Conservation (phyloP, 768 basidiomycete genomes). For the Tephrocybe sp. region DNA sequence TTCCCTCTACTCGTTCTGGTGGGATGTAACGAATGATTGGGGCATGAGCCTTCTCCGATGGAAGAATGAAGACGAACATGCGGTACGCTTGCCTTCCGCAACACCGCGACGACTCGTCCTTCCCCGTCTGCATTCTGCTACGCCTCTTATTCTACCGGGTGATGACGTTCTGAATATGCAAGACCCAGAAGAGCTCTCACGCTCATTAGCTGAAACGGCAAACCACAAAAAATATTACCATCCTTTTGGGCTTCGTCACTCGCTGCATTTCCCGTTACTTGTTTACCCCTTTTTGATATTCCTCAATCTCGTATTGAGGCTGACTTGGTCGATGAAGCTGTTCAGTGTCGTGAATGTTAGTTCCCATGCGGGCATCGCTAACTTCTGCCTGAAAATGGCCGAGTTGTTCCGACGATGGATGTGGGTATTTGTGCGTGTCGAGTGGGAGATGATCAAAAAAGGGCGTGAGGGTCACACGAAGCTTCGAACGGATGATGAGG, state of each 20-base stretch:
- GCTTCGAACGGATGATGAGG: slow-evolving; percentile 30
- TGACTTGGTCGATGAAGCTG: slow-evolving; percentile 93
- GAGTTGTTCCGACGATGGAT: slow-evolving; percentile 92
- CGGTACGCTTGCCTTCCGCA: slow-evolving; percentile 33
- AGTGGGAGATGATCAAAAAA: slow-evolving; percentile 89
- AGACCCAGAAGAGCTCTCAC: slow-evolving; percentile 3
- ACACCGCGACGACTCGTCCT: slow-evolving; percentile 45
- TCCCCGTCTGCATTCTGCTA: slow-evolving; percentile 42
- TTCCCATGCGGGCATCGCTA: slow-evolving; percentile 73
- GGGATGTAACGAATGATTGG: slow-evolving; percentile 99
- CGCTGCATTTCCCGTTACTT: slow-evolving; percentile 75
- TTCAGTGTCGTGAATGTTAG: slow-evolving; percentile 80
- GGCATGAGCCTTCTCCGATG: slow-evolving; percentile 73
- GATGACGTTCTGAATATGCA: slow-evolving; percentile 10
- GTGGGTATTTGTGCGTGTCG: slow-evolving; percentile 96
- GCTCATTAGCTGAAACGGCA: slow-evolving; percentile 3
- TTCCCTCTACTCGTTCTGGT: slow-evolving; percentile 96
- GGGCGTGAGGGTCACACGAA: slow-evolving; percentile 28
- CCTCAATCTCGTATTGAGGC: slow-evolving; percentile 82
- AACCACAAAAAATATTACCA: slow-evolving; percentile 32
- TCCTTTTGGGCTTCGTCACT: slow-evolving; percentile 72
- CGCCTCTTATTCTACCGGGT: slow-evolving; percentile 22
- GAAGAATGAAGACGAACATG: slow-evolving; percentile 25
- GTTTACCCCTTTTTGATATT: slow-evolving; percentile 81
- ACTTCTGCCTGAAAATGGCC: slow-evolving; percentile 88